Base-by-base conservation (phyloP, 352 stramenopile genomes). In the Pythium phragmiticola region DNA sequence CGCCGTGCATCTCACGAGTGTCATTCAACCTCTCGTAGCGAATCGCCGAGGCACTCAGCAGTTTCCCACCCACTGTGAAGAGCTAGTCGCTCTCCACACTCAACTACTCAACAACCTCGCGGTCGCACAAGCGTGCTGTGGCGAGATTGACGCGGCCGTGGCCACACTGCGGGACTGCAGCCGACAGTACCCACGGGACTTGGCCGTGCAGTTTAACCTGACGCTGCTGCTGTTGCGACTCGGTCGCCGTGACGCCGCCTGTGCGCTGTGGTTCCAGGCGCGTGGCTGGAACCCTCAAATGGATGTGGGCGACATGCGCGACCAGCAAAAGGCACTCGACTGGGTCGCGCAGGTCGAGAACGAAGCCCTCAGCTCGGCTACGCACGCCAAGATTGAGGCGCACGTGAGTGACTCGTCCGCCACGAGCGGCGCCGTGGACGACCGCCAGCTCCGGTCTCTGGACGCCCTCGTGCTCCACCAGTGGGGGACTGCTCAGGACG, bases 101-200 rank as follows among this genome's bases (percentile, higher is more conserved):
- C 81, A 91, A 21, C 43, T 95, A 14, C 55, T 93, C 6, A 92
- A 92, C 66, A 95, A 95, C 61, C 47, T 94, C 17, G 84, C 87
- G 7, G 66, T 94, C 23, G 75, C 57, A 0, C 63, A 70, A 2
- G 75, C 74, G 23, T 92, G 84, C 49, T 48, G 57, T 26, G 50
- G 61, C 4, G 53, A 74, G 34, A 51, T 77, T 5, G 72, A 84
- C 14, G n/a, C 49, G 5, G 83, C 68, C 4, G 67, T 92, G 11
- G 55, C 37, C 4, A 66, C 88, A 36, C 73, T 94, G 43, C 71
- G 58, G 0, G 49, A 81, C n/a, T 78, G 74, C 5, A 34, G 80
- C 3, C 63, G 73, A 17, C 53, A 58, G 28, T 91, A 87, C 65
- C 76, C 77, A 6, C 36, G 60, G 0, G 77, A 62, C 11, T 47